Evolutionary conservation across 805 yeast species (phyloP).

Genomic region (Metschnikowia similis): DNA sequence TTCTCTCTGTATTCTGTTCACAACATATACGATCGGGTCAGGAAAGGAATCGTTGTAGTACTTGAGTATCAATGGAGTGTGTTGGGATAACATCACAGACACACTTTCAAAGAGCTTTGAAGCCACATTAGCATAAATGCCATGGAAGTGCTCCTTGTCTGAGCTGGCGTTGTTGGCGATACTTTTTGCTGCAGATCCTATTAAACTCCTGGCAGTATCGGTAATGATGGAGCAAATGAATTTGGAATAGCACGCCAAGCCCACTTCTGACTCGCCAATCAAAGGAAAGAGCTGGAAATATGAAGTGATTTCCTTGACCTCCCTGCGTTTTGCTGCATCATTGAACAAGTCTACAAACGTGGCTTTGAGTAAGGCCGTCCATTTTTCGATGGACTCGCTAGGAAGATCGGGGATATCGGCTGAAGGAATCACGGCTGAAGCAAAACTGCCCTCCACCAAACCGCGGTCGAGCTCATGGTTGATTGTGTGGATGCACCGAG

Average conservation of each 20-base stretch:
- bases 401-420: constrained; percentile 84
- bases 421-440: constrained; percentile 79
- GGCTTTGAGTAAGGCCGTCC: constrained; percentile 55
- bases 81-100: constrained; percentile 81
- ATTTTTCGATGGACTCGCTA: constrained; percentile 45
- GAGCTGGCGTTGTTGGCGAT: neutral
- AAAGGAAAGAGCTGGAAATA: constrained; percentile 87
- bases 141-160: constrained; percentile 34
- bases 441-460: constrained; percentile 60
- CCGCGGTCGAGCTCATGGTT: constrained; percentile 46
- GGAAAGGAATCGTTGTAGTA: constrained; percentile 57
- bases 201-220: constrained; percentile 66
- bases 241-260: constrained; percentile 75
- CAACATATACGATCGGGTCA: constrained; percentile 57
- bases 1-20: constrained; percentile 75
- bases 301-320: constrained; percentile 67
- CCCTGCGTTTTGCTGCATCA: constrained; percentile 60
- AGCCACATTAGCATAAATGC: constrained; percentile 55
- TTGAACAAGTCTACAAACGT: constrained; percentile 62
- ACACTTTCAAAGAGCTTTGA: constrained; percentile 77
- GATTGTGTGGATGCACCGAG: constrained; percentile 51
- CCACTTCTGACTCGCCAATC: constrained; percentile 65
- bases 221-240: constrained; percentile 84
- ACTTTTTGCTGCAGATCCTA: constrained; percentile 33
- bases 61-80: constrained; percentile 68